These are phyloP conservation scores for Mimosa pudica DNA, from an alignment of 306 rosid species.

Conservation along the genomic window DNA sequence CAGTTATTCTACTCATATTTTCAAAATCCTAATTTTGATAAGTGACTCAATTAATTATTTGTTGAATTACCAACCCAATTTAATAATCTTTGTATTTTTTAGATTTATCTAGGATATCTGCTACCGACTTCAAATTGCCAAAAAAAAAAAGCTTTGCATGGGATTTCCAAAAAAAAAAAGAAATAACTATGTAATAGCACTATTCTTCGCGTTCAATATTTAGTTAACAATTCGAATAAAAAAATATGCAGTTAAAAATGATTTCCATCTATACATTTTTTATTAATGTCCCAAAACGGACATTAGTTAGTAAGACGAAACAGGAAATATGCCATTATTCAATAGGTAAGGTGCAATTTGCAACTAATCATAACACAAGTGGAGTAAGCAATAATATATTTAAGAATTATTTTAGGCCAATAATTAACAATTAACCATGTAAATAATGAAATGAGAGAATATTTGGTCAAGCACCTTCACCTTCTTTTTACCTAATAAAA, in stretches of 20 bases:
- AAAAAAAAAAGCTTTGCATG: too few relatives aligned
- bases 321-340: neutral
- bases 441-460: neutral
- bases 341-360: neutral
- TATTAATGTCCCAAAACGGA: neutral
- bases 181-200: too few relatives aligned
- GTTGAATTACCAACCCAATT: too few relatives aligned
- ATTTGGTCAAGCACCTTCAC: conserved; percentile 8
- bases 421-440: neutral
- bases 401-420: neutral
- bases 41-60: too few relatives aligned
- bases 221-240: too few relatives aligned
- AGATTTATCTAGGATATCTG: too few relatives aligned
- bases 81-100: too few relatives aligned
- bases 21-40: too few relatives aligned
- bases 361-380: neutral
- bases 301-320: neutral
- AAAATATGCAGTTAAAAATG: neutral
- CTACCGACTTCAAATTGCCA: too few relatives aligned
- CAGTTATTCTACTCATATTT: too few relatives aligned
- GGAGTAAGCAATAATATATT: neutral
- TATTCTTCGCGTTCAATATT: too few relatives aligned
- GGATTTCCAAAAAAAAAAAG: too few relatives aligned
- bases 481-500: neutral
- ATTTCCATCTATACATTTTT: neutral